Evolutionary conservation across 176 grass and related monocot genomes (phyloP).

Genomic region (Bothriochloa decipiens): DNA sequence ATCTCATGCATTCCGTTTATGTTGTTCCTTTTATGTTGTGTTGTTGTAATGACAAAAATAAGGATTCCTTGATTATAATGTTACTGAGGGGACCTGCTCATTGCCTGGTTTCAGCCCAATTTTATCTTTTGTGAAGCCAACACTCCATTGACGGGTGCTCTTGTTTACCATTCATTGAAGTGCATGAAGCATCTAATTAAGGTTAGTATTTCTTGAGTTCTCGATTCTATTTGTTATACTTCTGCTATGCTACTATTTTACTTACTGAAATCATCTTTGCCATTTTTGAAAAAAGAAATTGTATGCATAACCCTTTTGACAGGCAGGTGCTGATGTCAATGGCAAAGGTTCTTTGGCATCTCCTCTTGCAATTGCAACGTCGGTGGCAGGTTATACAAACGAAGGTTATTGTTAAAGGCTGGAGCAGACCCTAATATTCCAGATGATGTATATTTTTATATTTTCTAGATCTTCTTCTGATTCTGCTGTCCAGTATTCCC

Average conservation of each 20-base stretch:
- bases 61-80: background rate
- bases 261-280: background rate
- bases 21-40: background rate
- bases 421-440: constrained; percentile 49
- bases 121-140: background rate
- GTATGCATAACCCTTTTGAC: constrained; percentile 3
- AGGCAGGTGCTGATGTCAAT: constrained; percentile 52
- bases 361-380: constrained; percentile 15
- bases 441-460: constrained; percentile 32
- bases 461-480: no score
- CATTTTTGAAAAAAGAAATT: background rate
- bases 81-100: background rate
- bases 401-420: constrained; percentile 38
- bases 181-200: constrained; percentile 49
- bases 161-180: constrained; percentile 41
- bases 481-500: no score
- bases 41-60: background rate
- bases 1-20: no score
- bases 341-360: background rate
- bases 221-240: background rate
- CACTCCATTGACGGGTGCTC: constrained; percentile 23
- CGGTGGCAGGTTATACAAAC: constrained; percentile 26
- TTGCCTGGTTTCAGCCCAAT: constrained; percentile 45
- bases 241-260: background rate
- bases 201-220: constrained; percentile 22